Evolutionary conservation across 306 rosid species (phyloP).

Genomic region (cucumber (Cucumis sativus)): Cucumber_9930_V3 NC_026657.2:32134001-32134500

Average conservation of each 20-base stretch:
- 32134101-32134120: not conserved
- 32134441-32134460: constrained; percentile 64
- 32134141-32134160: not conserved
- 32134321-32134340: constrained; percentile 47
- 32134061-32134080: not conserved
- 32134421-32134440: constrained; percentile 55
- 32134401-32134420: constrained; percentile 71
- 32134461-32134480: constrained; percentile 53
- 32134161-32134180: not conserved
- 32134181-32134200: not conserved
- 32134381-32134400: constrained; percentile 72
- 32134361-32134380: constrained; percentile 63
- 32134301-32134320: constrained; percentile 73
- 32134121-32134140: not conserved
- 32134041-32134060: not conserved
- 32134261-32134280: constrained; percentile 85
- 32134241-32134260: constrained; percentile 81
- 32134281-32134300: constrained; percentile 99
- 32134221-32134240: constrained; percentile 65
- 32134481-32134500: constrained; percentile 41
- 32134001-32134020: no score
- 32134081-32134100: not conserved
- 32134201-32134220: constrained; percentile 32
- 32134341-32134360: constrained; percentile 76
- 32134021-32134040: no score